Conservation (phyloP, 352 stramenopile species). For the Thalassiosira mediterranea region DNA sequence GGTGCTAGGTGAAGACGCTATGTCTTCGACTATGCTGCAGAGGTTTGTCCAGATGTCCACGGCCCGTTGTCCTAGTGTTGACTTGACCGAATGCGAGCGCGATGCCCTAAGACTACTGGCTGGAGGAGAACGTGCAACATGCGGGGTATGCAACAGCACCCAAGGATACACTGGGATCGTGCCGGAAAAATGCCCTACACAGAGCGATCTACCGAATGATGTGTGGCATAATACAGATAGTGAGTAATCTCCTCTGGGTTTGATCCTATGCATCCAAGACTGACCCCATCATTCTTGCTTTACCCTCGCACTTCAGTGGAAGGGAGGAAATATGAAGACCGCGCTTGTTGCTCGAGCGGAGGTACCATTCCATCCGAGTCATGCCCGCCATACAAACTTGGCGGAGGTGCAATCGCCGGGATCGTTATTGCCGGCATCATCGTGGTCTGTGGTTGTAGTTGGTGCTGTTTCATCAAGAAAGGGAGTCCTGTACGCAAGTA, state of each 20-base stretch:
- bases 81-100: constrained; percentile 37
- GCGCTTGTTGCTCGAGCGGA: constrained; percentile 40
- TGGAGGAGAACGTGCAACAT: constrained; percentile 38
- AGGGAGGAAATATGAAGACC: constrained; percentile 34
- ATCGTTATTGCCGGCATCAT: background rate
- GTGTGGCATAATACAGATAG: constrained; percentile 48
- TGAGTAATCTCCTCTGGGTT: constrained; percentile 16
- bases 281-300: background rate
- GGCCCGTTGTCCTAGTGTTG: constrained; percentile 44
- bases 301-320: constrained; percentile 23
- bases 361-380: constrained; percentile 11
- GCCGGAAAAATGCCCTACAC: constrained; percentile 28
- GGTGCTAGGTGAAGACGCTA: constrained; percentile 24
- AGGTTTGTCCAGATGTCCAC: constrained; percentile 34
- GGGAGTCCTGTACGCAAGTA: too few species aligned
- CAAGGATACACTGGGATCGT: constrained; percentile 24
- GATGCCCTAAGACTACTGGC: constrained; percentile 32
- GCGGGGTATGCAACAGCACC: constrained; percentile 31
- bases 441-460: too few species aligned
- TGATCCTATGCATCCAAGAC: background rate
- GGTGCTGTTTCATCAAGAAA: too few species aligned
- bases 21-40: constrained; percentile 36
- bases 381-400: constrained; percentile 4
- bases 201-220: constrained; percentile 30
- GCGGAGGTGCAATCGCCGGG: background rate